A percentile compares a stretch with the other conserved stretches of the same genome.
These are phyloP conservation scores for Aspergillus versicolor DNA, from an alignment of 2,329 filamentous ascomycete genomes.

Conservation along the genomic window DNA sequence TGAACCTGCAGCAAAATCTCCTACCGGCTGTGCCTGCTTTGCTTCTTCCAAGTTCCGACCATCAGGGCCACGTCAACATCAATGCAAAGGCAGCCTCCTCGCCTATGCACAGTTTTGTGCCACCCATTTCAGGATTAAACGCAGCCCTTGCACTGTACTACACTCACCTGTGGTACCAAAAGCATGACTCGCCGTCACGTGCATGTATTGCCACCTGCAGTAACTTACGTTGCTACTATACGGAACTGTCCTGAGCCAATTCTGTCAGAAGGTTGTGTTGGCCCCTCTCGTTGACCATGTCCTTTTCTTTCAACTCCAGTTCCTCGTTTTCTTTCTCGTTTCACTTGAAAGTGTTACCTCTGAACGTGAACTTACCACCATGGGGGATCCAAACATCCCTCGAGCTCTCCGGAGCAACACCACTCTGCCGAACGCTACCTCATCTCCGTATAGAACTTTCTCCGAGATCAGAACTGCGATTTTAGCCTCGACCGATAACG, in stretches of 20 bases:
- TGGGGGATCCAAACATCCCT: not conserved
- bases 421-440: not conserved
- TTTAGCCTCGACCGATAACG: not conserved
- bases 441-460: not conserved
- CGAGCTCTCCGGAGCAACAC: not conserved
- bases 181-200: too few species aligned
- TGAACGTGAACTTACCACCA: not conserved
- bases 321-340: too few species aligned
- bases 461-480: not conserved
- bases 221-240: too few species aligned
- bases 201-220: too few species aligned
- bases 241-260: too few species aligned
- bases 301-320: too few species aligned
- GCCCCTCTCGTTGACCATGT: too few species aligned
- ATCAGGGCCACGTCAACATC: not conserved
- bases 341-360: too few species aligned
- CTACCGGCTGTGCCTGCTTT: not conserved
- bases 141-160: not conserved
- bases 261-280: too few species aligned
- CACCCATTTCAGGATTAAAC: not conserved
- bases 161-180: too few species aligned
- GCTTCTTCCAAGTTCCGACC: not conserved
- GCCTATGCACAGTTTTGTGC: not conserved
- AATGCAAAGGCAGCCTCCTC: not conserved
- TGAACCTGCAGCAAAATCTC: not conserved